Evolutionary conservation across 139 green algal genomes (phyloP), one percentile per base, ranked within the genome.

Genomic region (Chara braunii): DNA sequence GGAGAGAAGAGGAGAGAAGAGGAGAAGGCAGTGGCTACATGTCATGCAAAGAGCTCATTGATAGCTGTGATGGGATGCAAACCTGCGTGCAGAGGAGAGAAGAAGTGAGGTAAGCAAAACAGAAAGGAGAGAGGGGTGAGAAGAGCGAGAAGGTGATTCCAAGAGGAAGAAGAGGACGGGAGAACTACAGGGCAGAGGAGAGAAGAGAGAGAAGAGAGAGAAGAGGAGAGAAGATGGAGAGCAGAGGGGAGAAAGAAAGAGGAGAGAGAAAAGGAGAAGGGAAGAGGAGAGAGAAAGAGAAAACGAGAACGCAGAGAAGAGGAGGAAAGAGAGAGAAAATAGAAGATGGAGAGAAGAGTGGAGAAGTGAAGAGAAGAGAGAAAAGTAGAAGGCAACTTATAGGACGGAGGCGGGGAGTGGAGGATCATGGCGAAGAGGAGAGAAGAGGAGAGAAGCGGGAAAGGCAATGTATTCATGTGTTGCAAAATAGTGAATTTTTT

Each of bases 121-220:
- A 37, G 56, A 65, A 23, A 3, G 42, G n/a, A 66, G 45, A 26
- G 12, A 54, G 31, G 45, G 45, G 23, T 64, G 56, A 0, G 33
- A n/a, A 18, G 6, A 44, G 23, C 28, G 28, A 65, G 24, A 44
- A 23, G 6, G 37, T n/a, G 61, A n/a, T 9, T 57, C 8, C 8
- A 63, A 44, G 5, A 37, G 56, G 42, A 1, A 64, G 34, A 2
- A n/a, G 22, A 2, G 36, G 33, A 9, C n/a, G 37, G 56, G 36
- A 37, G 40, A 18, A 11, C 8, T 32, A n/a, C n/a, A 65, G 42
- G 24, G 4, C 8, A 65, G 56, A 34, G 4, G 28, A 0, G 30
- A 6, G 23, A 0, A 1, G 7, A 24, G 43, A 37, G 40, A 44
- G 28, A 58, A 6, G 7, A 0, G 6, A 14, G 8, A n/a, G 22